Conservation (phyloP, 768 basidiomycete species). For the Kwoniella mangroviensis region DNA sequence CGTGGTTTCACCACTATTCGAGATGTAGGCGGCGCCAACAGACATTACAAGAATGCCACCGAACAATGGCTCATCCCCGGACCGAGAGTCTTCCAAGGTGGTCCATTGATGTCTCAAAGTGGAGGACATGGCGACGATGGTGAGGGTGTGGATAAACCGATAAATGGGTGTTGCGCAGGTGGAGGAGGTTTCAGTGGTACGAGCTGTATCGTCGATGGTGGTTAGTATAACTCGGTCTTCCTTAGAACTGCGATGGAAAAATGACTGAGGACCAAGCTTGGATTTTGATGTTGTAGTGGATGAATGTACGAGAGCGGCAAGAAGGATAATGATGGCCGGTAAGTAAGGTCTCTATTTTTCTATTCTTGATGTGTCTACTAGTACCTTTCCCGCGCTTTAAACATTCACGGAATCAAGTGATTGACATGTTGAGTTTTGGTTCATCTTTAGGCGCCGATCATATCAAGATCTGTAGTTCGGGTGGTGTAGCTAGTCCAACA, state of each 20-base stretch:
- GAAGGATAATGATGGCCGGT: slow-evolving; percentile 34
- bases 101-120: slow-evolving; percentile 32
- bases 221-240: slow-evolving; percentile 5
- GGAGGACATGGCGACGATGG: slow-evolving; percentile 31
- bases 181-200: background rate
- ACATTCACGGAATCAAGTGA: no score
- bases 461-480: slow-evolving; percentile 38
- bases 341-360: background rate
- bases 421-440: no score
- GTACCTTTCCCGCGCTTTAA: no score
- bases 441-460: slow-evolving; percentile 28
- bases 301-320: slow-evolving; percentile 30
- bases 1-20: slow-evolving; percentile 38
- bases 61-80: slow-evolving; percentile 39
- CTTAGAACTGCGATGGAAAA: no score
- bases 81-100: slow-evolving; percentile 39
- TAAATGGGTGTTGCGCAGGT: background rate
- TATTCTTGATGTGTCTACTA: no score
- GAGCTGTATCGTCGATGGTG: slow-evolving; percentile 27
- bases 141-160: background rate
- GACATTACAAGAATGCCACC: slow-evolving; percentile 31
- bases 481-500: slow-evolving; percentile 33
- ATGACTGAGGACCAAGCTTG: background rate
- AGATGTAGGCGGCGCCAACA: slow-evolving; percentile 38
- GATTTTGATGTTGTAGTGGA: slow-evolving; percentile 21